These are phyloP conservation scores for Plasmodium vivax DNA, from an alignment of 169 alveolate species.

Conservation along the genomic window DNA sequence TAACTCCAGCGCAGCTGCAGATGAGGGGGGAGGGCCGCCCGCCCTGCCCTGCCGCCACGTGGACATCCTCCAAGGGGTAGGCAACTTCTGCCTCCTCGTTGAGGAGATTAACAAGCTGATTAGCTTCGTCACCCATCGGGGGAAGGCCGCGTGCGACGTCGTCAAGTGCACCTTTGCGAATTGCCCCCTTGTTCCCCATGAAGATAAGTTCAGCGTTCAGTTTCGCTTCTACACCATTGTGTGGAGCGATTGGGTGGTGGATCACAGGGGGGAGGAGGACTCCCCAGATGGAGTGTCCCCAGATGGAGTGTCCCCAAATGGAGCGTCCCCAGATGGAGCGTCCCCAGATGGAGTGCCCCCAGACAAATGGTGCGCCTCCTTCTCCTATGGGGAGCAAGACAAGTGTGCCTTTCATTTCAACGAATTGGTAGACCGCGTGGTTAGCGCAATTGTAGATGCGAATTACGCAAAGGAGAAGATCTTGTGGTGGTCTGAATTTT, in stretches of 20 bases:
- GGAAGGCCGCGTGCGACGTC: not conserved
- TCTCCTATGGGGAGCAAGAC: not conserved
- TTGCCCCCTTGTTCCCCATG: not conserved
- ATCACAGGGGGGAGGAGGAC: not conserved
- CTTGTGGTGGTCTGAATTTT: slow-evolving; percentile 33
- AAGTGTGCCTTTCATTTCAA: not conserved
- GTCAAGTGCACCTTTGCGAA: not conserved
- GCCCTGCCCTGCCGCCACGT: not conserved
- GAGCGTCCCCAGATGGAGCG: not conserved
- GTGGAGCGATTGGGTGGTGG: not conserved
- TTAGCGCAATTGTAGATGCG: slow-evolving; percentile 3
- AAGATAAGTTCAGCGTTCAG: slow-evolving; percentile 5
- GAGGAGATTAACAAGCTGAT: slow-evolving; percentile 26
- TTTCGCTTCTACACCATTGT: slow-evolving; percentile 34
- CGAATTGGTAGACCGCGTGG: slow-evolving; percentile 39
- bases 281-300: too few species aligned
- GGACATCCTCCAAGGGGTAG: not conserved
- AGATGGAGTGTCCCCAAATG: too few species aligned
- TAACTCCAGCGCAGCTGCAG: not conserved
- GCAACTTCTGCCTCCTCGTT: slow-evolving; percentile 11
- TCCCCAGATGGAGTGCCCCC: not conserved
- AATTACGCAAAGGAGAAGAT: slow-evolving; percentile 27
- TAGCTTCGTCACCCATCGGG: slow-evolving; percentile 5
- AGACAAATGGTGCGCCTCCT: not conserved
- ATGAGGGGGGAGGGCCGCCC: not conserved